Evolutionary conservation across 1,284 basidiomycete species (phyloP), one percentile per base, ranked within the genome.

Genomic region (Boletus subluridellus): DNA sequence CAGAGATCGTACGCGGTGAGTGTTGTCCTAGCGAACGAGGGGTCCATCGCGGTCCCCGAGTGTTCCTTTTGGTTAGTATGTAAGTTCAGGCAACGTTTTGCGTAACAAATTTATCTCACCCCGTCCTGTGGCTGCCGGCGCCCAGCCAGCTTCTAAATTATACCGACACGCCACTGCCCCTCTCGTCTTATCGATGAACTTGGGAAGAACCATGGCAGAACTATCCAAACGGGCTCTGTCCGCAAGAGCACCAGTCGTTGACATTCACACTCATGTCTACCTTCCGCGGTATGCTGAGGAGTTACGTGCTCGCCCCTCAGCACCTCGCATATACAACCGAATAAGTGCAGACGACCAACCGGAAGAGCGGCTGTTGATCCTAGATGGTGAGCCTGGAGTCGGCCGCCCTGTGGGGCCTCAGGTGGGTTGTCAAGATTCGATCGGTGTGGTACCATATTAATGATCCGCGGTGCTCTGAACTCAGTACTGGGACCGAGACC

Each of bases 181-280:
- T 49, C 49, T 56, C 21, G 15, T 35, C 59, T 69, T 66, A 73
- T 72, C 68, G 62, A 74, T 71, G 70, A 63, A 47, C 61, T 58
- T 62, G 57, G 60, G 60, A 55, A 74, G 48, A 45, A 9, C 68
- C 50, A 63, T 65, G 69, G 59, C 65, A 57, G 58, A 66, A 49
- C 48, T 73, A 35, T 65, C 66, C 47, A 72, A 50, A 38, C 60
- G 54, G n/a, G 55, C 56, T 0, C 38, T 63, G 48, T 67, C 61
- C 54, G 49, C 59, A 49, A 65, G 44, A 39, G 41, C 67, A 46
- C 76, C 83, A 24, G 78, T 89, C 47, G 82, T 93, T 51, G 90
- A 92, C 74, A 77, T 93, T 32, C 90, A 93, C 74, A 90, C 89
- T 11, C 92, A 93, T 66, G 82, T 92, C 57, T 94, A 92, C 69